phyloP scores from a whole-genome alignment of 768 basidiomycete species.

The Cystofilobasidium ferigula region DNA sequence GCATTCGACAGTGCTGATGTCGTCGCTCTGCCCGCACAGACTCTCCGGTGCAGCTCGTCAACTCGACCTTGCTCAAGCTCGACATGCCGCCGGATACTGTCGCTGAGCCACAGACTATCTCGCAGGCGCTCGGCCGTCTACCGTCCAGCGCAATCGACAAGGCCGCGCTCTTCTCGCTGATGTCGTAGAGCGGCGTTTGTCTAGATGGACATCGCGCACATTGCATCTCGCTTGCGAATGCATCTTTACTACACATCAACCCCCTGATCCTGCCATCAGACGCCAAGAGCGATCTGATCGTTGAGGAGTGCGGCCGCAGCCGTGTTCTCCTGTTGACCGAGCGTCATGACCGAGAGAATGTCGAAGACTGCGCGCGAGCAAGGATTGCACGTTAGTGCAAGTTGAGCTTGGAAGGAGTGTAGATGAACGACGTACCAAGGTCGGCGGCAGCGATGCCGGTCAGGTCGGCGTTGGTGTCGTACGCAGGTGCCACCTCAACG shows the following conservation, averaged over 20 bases:
- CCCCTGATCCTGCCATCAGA: neutral
- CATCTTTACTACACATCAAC: too few species aligned
- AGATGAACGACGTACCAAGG: constrained; percentile 24
- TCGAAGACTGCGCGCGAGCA: constrained; percentile 26
- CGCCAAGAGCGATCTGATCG: too few species aligned
- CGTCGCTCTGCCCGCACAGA: neutral
- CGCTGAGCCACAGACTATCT: neutral
- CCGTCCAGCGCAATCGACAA: neutral
- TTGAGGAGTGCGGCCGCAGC: too few species aligned
- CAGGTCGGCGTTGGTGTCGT: constrained; percentile 33
- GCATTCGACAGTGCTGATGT: neutral
- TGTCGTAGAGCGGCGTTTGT: too few species aligned
- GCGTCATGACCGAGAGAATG: constrained; percentile 31
- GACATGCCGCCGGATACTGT: neutral
- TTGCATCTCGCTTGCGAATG: too few species aligned
- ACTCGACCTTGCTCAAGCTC: neutral
- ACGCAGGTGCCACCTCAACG: constrained; percentile 32
- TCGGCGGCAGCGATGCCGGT: constrained; percentile 15
- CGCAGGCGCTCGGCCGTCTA: neutral
- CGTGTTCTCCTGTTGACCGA: constrained; percentile 2
- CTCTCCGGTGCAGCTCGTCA: neutral
- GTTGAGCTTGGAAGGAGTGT: constrained; percentile 32
- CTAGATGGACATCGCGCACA: too few species aligned
- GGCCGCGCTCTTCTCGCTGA: neutral
- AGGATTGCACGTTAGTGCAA: neutral